phyloP scores from a whole-genome alignment of 495 filamentous ascomycete genomes.

The Neurospora intermedia region DNA sequence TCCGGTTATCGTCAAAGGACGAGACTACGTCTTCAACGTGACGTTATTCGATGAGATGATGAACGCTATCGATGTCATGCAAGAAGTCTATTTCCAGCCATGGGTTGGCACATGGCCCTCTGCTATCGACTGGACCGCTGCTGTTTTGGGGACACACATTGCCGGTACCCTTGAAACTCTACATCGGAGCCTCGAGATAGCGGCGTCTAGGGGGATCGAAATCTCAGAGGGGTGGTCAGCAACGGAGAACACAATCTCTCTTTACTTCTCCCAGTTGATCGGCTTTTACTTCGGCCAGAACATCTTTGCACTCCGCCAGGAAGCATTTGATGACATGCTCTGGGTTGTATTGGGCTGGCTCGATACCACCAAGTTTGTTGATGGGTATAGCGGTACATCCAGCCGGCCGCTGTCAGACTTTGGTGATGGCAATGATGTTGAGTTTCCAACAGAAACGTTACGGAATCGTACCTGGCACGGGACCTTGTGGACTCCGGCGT shows the following conservation, averaged over 20 bases:
- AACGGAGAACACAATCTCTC: conserved; percentile 62
- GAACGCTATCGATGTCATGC: conserved; percentile 60
- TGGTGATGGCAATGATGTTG: not conserved
- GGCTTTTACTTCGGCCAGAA: conserved; percentile 85
- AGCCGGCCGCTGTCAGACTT: not conserved
- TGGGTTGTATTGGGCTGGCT: conserved; percentile 96
- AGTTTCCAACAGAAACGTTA: conserved; percentile 2
- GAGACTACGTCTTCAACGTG: conserved; percentile 5
- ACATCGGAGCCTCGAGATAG: conserved; percentile 31
- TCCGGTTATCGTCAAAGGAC: not conserved
- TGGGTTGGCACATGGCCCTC: conserved; percentile 76
- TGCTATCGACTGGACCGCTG: conserved; percentile 90
- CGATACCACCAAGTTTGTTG: conserved; percentile 66
- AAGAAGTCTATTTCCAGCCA: conserved; percentile 63
- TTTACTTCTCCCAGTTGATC: conserved; percentile 66
- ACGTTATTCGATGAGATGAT: conserved; percentile 36
- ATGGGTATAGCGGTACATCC: conserved; percentile 40
- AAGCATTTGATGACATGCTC: conserved; percentile 93
- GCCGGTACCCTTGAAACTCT: conserved; percentile 57
- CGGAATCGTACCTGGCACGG: conserved; percentile 54
- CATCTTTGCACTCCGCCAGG: conserved; percentile 57
- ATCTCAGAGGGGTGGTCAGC: not conserved
- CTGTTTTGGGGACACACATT: conserved; percentile 74
- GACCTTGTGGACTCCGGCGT: conserved; percentile 60
- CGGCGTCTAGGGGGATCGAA: conserved; percentile 25